Evolutionary conservation across 108 stramenopile genomes (phyloP).

Genomic region (Nitzschia putrida): DNA sequence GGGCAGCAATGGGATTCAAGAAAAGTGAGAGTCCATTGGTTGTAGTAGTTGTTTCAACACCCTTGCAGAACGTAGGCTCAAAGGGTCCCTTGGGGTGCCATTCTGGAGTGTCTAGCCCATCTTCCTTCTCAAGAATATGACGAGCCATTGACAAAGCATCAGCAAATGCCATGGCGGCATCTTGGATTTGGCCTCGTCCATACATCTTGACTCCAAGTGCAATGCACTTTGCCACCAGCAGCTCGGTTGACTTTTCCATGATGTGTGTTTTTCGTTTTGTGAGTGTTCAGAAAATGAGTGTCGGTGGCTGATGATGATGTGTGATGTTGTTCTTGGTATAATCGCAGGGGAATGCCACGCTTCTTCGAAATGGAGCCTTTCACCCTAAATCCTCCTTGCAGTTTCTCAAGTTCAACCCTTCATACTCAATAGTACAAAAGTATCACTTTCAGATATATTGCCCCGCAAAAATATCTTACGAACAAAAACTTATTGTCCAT

Average conservation of each 20-base stretch:
- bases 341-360: too few species aligned
- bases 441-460: too few species aligned
- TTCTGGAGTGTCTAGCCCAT: background rate
- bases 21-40: constrained; percentile 13
- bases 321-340: background rate
- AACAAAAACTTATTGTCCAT: too few species aligned
- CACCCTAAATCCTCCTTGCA: too few species aligned
- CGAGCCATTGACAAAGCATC: constrained; percentile 17
- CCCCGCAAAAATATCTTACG: too few species aligned
- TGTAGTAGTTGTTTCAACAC: background rate
- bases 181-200: constrained; percentile 14
- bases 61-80: constrained; percentile 13
- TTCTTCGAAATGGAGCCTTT: too few species aligned
- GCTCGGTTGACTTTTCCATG: constrained; percentile 13
- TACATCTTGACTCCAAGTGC: constrained; percentile 7
- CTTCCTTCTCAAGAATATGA: constrained; percentile 4
- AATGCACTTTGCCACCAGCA: constrained; percentile 5
- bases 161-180: constrained; percentile 12
- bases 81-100: constrained; percentile 5
- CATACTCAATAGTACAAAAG: too few species aligned
- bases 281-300: background rate
- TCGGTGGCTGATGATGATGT: background rate
- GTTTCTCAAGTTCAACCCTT: too few species aligned
- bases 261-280: background rate
- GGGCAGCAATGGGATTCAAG: constrained; percentile 20